Evolutionary conservation across 805 yeast species (phyloP).

Genomic region (Myxozyma monticola): DNA sequence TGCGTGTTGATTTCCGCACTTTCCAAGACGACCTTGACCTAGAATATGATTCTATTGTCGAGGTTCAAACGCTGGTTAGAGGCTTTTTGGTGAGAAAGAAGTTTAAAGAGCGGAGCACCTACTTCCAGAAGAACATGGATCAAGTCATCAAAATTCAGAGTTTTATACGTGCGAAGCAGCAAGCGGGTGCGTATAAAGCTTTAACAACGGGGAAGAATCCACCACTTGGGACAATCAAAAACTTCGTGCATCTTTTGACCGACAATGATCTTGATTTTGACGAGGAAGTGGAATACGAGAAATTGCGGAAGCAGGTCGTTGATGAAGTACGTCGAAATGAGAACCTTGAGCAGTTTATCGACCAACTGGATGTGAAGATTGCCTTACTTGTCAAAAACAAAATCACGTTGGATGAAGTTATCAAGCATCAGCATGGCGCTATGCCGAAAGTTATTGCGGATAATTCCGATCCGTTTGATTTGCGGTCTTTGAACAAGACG

Average conservation of each 20-base stretch:
- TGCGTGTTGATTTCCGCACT: slow-evolving; percentile 39
- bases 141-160: slow-evolving; percentile 74
- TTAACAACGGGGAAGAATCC: slow-evolving; percentile 73
- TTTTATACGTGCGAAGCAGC: slow-evolving; percentile 62
- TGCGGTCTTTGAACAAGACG: slow-evolving; percentile 42
- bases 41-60: slow-evolving; percentile 34
- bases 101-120: slow-evolving; percentile 38
- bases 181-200: slow-evolving; percentile 70
- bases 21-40: slow-evolving; percentile 41
- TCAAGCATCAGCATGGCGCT: slow-evolving; percentile 45
- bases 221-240: slow-evolving; percentile 69
- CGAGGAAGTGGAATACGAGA: slow-evolving; percentile 69
- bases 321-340: slow-evolving; percentile 71
- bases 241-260: slow-evolving; percentile 72
- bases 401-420: slow-evolving; percentile 70
- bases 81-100: slow-evolving; percentile 38
- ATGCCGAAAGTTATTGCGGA: slow-evolving; percentile 27
- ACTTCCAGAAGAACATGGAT: slow-evolving; percentile 58
- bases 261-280: slow-evolving; percentile 73
- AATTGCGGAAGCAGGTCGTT: slow-evolving; percentile 64
- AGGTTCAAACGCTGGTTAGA: slow-evolving; percentile 39
- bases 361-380: slow-evolving; percentile 74
- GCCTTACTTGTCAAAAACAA: slow-evolving; percentile 76
- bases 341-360: slow-evolving; percentile 68
- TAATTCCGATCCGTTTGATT: slow-evolving; percentile 39